phyloP scores from a whole-genome alignment of 805 yeast genomes.

The Cyberlindnera euphorbiae region DNA sequence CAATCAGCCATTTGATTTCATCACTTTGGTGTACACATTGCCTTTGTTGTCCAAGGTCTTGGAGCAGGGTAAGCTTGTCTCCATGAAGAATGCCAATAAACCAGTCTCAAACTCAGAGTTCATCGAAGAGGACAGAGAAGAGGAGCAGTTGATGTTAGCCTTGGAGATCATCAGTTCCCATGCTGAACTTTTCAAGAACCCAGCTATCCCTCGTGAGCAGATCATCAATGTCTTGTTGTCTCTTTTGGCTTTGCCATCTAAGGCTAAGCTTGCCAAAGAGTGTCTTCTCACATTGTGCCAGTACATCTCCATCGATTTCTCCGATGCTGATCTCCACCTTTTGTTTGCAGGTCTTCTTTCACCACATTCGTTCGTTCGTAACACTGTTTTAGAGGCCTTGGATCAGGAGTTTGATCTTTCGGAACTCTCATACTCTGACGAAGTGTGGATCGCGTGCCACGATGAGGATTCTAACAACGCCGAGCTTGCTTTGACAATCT shows the following conservation, averaged over 20 bases:
- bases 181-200: conserved; percentile 62
- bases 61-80: conserved; percentile 56
- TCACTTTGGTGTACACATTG: conserved; percentile 65
- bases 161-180: conserved; percentile 70
- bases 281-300: conserved; percentile 76
- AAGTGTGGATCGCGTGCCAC: conserved; percentile 73
- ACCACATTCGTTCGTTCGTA: conserved; percentile 67
- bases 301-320: conserved; percentile 60
- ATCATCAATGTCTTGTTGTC: conserved; percentile 59
- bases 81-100: conserved; percentile 49
- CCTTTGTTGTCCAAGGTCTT: conserved; percentile 71
- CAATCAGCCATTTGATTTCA: conserved; percentile 62
- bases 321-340: conserved; percentile 50
- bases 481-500: conserved; percentile 70
- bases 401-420: conserved; percentile 71
- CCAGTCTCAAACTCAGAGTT: conserved; percentile 57
- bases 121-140: conserved; percentile 80
- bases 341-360: conserved; percentile 54
- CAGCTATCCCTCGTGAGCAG: conserved; percentile 61
- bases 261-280: conserved; percentile 78
- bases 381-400: conserved; percentile 73
- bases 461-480: conserved; percentile 63
- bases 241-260: conserved; percentile 67
- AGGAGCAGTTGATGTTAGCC: conserved; percentile 76
- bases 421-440: conserved; percentile 47